A percentile compares a stretch with the other conserved stretches of the same genome.
Conservation (phyloP, 305 asterid genomes). For the Solanum aculeatissimum region DNA sequence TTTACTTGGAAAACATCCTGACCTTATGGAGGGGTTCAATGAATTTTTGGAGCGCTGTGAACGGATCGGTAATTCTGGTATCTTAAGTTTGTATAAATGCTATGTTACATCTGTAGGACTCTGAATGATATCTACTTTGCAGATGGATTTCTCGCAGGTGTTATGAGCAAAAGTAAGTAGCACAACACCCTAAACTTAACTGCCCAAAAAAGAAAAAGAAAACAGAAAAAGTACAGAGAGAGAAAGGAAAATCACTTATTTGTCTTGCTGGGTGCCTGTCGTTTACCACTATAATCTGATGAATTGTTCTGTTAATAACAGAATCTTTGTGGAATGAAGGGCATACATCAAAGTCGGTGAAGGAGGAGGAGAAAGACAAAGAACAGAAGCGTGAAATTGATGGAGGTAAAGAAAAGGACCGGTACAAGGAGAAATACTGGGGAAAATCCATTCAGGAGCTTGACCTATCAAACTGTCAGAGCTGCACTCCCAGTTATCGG, state of each 20-base stretch:
- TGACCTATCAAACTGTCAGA: constrained; percentile 76
- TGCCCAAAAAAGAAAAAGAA: background rate
- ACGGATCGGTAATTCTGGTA: constrained; percentile 53
- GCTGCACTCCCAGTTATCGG: constrained; percentile 96
- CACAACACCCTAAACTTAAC: background rate
- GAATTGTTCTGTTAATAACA: constrained; percentile 25
- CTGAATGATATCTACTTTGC: constrained; percentile 32
- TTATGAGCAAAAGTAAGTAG: constrained; percentile 88
- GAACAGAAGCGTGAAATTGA: constrained; percentile 72
- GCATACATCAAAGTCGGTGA: constrained; percentile 52
- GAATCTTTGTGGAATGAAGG: constrained; percentile 89
- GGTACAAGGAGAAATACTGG: constrained; percentile 68
- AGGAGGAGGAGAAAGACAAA: constrained; percentile 70
- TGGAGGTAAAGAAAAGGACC: constrained; percentile 77
- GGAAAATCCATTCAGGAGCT: constrained; percentile 98
- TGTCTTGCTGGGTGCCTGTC: background rate
- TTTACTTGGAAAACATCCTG: constrained; percentile 88
- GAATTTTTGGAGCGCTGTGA: constrained; percentile 92
- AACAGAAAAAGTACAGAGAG: background rate
- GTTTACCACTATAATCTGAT: background rate
- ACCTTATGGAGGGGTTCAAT: constrained; percentile 93
- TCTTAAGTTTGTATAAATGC: constrained; percentile 10
- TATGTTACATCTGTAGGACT: background rate
- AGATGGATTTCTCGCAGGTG: constrained; percentile 99
- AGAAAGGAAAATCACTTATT: background rate